A percentile compares a stretch with the other conserved stretches of the same genome.
Conservation (phyloP, 2,329 filamentous ascomycete genomes). For the Talaromyces atroroseus region DNA sequence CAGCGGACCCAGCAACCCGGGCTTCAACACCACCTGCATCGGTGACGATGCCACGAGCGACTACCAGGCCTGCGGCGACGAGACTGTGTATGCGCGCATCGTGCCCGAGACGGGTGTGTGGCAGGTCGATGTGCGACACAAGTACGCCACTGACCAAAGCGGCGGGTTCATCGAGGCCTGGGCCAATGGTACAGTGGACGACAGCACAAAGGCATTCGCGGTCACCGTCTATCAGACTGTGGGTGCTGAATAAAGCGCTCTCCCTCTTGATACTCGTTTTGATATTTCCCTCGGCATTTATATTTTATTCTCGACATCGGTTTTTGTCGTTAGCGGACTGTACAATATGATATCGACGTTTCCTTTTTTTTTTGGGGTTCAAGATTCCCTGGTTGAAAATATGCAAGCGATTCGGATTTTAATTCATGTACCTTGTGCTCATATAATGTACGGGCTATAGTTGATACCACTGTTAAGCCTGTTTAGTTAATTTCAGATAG, state of each 20-base stretch:
- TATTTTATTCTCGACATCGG: not conserved
- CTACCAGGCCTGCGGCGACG: conserved; percentile 22
- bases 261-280: not conserved
- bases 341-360: not conserved
- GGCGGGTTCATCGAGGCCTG: conserved; percentile 4
- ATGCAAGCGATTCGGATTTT: too few species aligned
- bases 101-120: conserved; percentile 8
- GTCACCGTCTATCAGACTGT: conserved; percentile 12
- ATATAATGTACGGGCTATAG: too few species aligned
- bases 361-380: too few species aligned
- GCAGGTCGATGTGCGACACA: conserved; percentile 14
- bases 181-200: conserved; percentile 10
- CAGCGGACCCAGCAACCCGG: conserved; percentile 24
- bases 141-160: not conserved
- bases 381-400: not conserved
- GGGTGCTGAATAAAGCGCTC: not conserved
- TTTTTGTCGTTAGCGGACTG: not conserved
- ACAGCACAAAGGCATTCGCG: not conserved
- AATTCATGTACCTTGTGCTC: too few species aligned
- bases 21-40: conserved; percentile 31
- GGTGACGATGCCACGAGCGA: conserved; percentile 21
- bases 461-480: not conserved
- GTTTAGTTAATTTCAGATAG: not conserved
- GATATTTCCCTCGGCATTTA: too few species aligned
- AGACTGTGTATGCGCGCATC: conserved; percentile 9